phyloP scores from a whole-genome alignment of 306 rosid genomes.

The Pterocarpus santalinus region DNA sequence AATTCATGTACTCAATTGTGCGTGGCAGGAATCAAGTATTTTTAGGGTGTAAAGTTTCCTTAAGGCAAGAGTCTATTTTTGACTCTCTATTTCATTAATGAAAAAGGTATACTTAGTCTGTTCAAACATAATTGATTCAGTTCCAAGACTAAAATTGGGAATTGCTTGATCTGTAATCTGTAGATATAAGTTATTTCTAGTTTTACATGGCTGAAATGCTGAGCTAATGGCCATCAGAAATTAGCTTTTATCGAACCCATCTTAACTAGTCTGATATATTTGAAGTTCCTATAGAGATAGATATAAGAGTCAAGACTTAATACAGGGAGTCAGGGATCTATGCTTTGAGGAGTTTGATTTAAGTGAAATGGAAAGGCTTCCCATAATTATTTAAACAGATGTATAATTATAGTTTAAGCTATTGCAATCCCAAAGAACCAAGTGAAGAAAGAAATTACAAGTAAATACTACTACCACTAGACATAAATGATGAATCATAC shows the following conservation, averaged over 20 bases:
- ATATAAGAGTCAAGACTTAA: not conserved
- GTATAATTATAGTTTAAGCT: not conserved
- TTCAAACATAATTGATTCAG: not conserved
- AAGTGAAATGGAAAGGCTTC: not conserved
- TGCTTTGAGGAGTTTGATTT: not conserved
- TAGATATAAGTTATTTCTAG: not conserved
- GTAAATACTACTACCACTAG: not conserved
- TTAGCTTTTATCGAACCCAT: not conserved
- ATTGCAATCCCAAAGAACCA: not conserved
- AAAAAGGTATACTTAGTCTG: conserved; percentile 1
- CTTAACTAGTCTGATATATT: not conserved
- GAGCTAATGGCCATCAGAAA: not conserved
- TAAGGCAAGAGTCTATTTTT: not conserved
- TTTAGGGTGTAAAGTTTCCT: conserved; percentile 17
- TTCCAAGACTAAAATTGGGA: not conserved
- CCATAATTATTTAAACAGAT: not conserved
- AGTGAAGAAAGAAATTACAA: not conserved
- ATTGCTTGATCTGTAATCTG: not conserved
- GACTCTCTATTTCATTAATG: conserved; percentile 26
- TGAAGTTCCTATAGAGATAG: not conserved
- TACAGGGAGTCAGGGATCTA: not conserved
- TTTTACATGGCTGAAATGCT: not conserved
- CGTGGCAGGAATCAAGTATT: conserved; percentile 12
- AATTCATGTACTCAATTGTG: conserved; percentile 27
- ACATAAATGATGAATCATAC: not conserved